Base-by-base conservation (phyloP, 306 rosid species). In the Medicago ruthenica region DNA sequence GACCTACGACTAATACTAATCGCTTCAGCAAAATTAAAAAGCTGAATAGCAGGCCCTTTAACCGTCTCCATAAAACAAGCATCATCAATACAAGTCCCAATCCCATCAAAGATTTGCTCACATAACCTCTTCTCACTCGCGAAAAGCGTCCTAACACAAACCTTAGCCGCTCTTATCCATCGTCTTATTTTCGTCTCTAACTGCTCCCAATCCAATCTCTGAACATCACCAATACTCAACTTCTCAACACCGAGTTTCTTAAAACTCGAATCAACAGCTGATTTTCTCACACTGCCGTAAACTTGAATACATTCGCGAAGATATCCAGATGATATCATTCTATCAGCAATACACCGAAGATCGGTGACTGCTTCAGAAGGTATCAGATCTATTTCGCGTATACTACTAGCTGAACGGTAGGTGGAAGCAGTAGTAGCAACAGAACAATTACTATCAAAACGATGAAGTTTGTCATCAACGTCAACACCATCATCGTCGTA, bases 61-160 rank as follows among this genome's bases (percentile, higher is more conserved):
- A 96, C 97, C 0, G 98, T 90, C 78, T 96, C 98, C 96, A 96
- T 84, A 75, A 96, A 96, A 60, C 99, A 96, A 24, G 96, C 91
- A 57, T 92, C 99, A 47, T 92, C 98, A 13, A 96, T 91, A 0
- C 89, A 82, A 55, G 96, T 88, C 12, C 94, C 97, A 6, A 96
- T 45, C 3, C 91, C 96, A 8, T 90, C 88, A 48, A 96, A 96
- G 70, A 96, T 90, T 82, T 90, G 91, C 74, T 92, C 96, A 72
- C 98, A 92, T 3, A 96, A 87, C 83, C 75, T 90, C 87, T 96
- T 96, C 87, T 96, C 99, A 54, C 97, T 90, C 0, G 99, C 86
- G 41, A 96, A 90, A 66, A 96, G 76, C 17, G 87, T 89, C 64
- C 98, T 81, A 18, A 96, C 81, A 70, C 91, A 90, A n/a, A 88